phyloP scores from a whole-genome alignment of 306 rosid species.

The Dalbergia oliveri region DNA sequence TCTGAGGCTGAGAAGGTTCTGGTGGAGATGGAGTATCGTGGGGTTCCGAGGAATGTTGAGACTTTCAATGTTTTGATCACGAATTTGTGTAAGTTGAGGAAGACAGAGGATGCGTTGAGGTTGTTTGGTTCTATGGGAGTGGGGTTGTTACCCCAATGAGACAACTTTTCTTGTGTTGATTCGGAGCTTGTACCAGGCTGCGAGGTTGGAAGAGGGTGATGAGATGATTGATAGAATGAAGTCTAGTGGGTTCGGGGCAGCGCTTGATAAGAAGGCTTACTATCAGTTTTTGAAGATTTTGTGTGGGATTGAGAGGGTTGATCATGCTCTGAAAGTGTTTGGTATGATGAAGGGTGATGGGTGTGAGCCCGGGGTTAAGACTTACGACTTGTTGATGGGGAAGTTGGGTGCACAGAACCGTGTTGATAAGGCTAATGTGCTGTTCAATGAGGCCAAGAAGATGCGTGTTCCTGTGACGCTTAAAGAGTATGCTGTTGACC shows the following conservation, averaged over 20 bases:
- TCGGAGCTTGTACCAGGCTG: constrained; percentile 82
- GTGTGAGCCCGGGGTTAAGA: constrained; percentile 71
- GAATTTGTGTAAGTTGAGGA: constrained; percentile 83
- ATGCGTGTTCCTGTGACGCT: constrained; percentile 51
- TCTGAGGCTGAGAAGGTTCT: constrained; percentile 72
- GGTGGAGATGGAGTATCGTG: constrained; percentile 71
- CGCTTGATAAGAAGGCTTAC: constrained; percentile 70
- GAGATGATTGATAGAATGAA: constrained; percentile 90
- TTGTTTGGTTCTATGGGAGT: constrained; percentile 70
- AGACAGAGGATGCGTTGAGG: constrained; percentile 65
- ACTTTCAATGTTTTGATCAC: constrained; percentile 79
- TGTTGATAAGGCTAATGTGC: constrained; percentile 67
- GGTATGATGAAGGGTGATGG: constrained; percentile 81
- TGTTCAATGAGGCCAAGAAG: constrained; percentile 68
- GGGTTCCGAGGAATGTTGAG: constrained; percentile 84
- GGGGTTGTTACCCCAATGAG: constrained; percentile 66
- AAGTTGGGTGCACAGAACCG: constrained; percentile 72
- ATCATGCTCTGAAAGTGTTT: constrained; percentile 75
- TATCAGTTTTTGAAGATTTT: constrained; percentile 70
- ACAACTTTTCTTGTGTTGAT: constrained; percentile 66
- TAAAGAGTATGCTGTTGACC: constrained; percentile 66
- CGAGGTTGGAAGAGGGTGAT: constrained; percentile 83
- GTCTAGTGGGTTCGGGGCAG: constrained; percentile 61
- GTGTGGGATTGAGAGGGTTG: constrained; percentile 86
- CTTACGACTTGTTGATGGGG: constrained; percentile 74